These are phyloP conservation scores for Byssochlamys sp. DNA, from an alignment of 2,329 filamentous ascomycete species.

Conservation along the genomic window DNA sequence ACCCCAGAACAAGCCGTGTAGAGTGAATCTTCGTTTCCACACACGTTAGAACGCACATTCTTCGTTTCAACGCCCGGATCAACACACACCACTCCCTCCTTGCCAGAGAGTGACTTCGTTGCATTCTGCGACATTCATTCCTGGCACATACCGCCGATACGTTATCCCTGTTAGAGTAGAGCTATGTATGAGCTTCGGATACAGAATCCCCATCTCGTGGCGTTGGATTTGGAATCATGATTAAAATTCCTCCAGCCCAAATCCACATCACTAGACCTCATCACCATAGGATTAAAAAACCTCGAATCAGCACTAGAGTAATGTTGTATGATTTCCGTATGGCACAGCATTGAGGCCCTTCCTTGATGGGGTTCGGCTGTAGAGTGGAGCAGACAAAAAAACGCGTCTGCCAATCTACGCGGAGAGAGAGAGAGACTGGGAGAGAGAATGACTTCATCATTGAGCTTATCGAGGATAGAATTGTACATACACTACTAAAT, in stretches of 20 bases:
- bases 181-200: no score
- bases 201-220: no score
- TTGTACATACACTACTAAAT: background rate
- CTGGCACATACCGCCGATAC: background rate
- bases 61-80: background rate
- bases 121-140: background rate
- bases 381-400: background rate
- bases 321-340: no score
- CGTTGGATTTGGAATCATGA: no score
- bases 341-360: no score
- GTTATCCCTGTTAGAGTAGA: no score
- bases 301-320: no score
- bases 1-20: background rate
- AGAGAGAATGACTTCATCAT: background rate
- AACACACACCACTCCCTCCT: background rate
- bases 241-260: no score
- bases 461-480: background rate
- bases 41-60: background rate
- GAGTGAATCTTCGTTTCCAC: background rate
- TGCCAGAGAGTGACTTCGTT: no score
- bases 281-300: no score
- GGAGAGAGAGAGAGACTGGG: background rate
- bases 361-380: no score
- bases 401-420: background rate
- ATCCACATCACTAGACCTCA: no score